Conservation (phyloP, 1,284 basidiomycete species). For the Agaricales sp. region DNA sequence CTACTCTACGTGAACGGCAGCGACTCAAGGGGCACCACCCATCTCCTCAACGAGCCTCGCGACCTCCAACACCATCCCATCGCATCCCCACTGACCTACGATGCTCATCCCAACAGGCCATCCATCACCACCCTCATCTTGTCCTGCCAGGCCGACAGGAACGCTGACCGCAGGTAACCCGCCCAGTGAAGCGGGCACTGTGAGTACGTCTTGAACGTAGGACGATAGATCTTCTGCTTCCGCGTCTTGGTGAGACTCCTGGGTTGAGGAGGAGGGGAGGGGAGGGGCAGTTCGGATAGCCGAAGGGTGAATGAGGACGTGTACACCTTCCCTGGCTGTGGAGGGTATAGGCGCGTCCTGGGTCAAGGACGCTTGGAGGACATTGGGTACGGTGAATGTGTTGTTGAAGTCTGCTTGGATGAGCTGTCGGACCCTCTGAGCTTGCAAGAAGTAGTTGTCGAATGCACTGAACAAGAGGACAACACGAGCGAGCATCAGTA, state of each 20-base stretch:
- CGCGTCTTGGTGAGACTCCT: constrained; percentile 28
- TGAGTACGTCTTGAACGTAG: constrained; percentile 90
- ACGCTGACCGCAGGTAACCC: constrained; percentile 80
- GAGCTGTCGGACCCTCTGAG: constrained; percentile 67
- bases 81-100: constrained; percentile 86
- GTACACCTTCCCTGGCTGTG: constrained; percentile 37
- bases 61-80: constrained; percentile 52
- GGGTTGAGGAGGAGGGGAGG: constrained; percentile 20
- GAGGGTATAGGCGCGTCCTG: background rate
- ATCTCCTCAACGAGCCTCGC: constrained; percentile 19
- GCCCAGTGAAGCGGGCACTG: constrained; percentile 85
- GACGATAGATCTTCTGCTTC: constrained; percentile 10
- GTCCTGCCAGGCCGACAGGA: constrained; percentile 31
- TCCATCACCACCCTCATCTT: constrained; percentile 34
- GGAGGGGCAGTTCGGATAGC: constrained; percentile 71
- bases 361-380: constrained; percentile 18
- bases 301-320: constrained; percentile 81
- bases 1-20: no score
- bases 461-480: constrained; percentile 57
- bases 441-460: constrained; percentile 94
- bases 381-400: constrained; percentile 52
- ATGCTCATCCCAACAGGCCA: constrained; percentile 87
- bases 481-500: background rate
- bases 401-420: constrained; percentile 69
- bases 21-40: no score